These are phyloP conservation scores for Scheffersomyces titani DNA, from an alignment of 1,139 yeast genomes.

Conservation along the genomic window DNA sequence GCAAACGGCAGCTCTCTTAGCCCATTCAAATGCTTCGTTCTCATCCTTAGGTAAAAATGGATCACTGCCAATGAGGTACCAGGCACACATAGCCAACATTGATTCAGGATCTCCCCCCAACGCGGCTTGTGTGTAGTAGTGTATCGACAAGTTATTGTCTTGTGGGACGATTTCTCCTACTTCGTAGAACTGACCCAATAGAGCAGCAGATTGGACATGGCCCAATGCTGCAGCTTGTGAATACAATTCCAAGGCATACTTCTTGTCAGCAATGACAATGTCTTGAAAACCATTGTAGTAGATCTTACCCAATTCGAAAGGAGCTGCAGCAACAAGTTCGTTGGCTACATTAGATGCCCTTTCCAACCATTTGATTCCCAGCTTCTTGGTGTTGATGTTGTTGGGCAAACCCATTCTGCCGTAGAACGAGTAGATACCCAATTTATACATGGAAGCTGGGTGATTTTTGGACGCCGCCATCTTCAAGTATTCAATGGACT, in stretches of 20 bases:
- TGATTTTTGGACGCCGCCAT: conserved; percentile 91
- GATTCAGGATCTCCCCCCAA: conserved; percentile 83
- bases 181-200: conserved; percentile 84
- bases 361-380: conserved; percentile 91
- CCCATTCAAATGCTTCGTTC: conserved; percentile 93
- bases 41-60: conserved; percentile 79
- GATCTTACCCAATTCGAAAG: conserved; percentile 86
- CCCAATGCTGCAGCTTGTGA: conserved; percentile 90
- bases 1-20: conserved; percentile 75
- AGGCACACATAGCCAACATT: conserved; percentile 93
- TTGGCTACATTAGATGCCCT: conserved; percentile 85
- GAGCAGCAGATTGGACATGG: conserved; percentile 75
- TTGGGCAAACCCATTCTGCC: conserved; percentile 80
- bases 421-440: conserved; percentile 84
- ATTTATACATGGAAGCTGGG: conserved; percentile 92
- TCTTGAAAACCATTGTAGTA: conserved; percentile 84
- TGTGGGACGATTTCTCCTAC: conserved; percentile 78
- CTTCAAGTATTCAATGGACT: conserved; percentile 79
- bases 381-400: conserved; percentile 69
- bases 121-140: conserved; percentile 92
- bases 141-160: conserved; percentile 84
- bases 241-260: conserved; percentile 83
- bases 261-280: conserved; percentile 78
- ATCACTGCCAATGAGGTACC: conserved; percentile 92
- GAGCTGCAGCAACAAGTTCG: conserved; percentile 87